Percentiles rank a stretch among this genome's conserved stretches.
Evolutionary conservation across 2,329 filamentous ascomycete species (phyloP).

Genomic region (Aspergillus proliferans): DNA sequence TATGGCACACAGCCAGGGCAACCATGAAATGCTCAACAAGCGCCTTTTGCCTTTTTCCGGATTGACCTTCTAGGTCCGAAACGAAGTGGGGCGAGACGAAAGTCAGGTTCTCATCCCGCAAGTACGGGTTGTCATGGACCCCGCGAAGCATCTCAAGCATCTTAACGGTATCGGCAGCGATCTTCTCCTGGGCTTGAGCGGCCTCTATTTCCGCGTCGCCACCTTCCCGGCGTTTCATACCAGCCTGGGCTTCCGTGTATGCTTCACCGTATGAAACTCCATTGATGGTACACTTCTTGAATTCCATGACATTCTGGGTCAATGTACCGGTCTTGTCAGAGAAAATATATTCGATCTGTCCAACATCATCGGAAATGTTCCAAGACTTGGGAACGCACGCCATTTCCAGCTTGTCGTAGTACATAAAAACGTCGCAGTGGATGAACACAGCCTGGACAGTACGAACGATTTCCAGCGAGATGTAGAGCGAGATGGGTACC

Average conservation of each 20-base stretch:
- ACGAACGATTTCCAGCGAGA: conserved; percentile 91
- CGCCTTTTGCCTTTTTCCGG: conserved; percentile 66
- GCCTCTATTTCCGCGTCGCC: conserved; percentile 78
- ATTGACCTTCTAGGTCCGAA: conserved; percentile 70
- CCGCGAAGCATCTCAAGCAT: conserved; percentile 67
- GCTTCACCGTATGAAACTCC: conserved; percentile 95
- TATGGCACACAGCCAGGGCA: conserved; percentile 89
- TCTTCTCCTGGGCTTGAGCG: conserved; percentile 65
- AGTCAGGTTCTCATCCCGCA: conserved; percentile 82
- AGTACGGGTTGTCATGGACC: conserved; percentile 81
- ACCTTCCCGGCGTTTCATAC: conserved; percentile 88
- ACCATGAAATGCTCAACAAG: conserved; percentile 91
- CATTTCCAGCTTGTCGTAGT: conserved; percentile 89
- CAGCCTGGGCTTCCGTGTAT: conserved; percentile 93
- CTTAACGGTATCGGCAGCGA: conserved; percentile 66
- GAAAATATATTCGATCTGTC: conserved; percentile 98
- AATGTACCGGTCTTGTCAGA: conserved; percentile 89
- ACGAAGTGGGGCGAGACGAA: conserved; percentile 91
- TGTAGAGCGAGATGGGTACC: conserved; percentile 96
- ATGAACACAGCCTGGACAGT: conserved; percentile 94
- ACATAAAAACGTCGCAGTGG: conserved; percentile 93
- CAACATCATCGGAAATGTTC: conserved; percentile 98
- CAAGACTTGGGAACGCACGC: conserved; percentile 95
- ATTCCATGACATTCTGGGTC: conserved; percentile 95
- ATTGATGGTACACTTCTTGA: conserved; percentile 97